Evolutionary conservation across 2,329 filamentous ascomycete genomes (phyloP).

Genomic region (Orbilia brochopaga): DNA sequence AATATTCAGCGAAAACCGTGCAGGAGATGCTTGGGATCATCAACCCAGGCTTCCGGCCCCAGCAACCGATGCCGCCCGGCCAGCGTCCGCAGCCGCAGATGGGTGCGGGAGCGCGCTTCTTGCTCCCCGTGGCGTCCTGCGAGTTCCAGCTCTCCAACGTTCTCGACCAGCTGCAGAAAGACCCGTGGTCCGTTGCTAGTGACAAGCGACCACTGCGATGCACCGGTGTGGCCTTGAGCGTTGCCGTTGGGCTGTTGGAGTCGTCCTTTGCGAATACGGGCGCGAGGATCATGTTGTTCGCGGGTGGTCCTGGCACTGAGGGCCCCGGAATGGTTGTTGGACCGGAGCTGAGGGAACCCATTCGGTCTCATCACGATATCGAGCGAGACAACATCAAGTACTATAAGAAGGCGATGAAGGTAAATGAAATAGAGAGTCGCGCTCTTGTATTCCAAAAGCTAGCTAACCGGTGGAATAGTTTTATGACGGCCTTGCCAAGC

Average conservation of each 20-base stretch:
- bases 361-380: constrained; percentile 97
- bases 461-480: constrained; percentile 65
- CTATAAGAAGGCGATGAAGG: constrained; percentile 98
- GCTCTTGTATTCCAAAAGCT: neutral
- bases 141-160: constrained; percentile 98
- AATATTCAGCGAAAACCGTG: constrained; percentile 98
- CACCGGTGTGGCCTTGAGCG: constrained; percentile 93
- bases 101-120: constrained; percentile 77
- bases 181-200: constrained; percentile 95
- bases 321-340: constrained; percentile 97
- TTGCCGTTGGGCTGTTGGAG: constrained; percentile 89
- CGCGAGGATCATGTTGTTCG: constrained; percentile 95
- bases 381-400: constrained; percentile 99
- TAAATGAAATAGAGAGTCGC: constrained; percentile 58
- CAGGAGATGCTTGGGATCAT: constrained; percentile 96
- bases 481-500: constrained; percentile 91
- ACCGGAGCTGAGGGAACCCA: constrained; percentile 91
- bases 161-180: constrained; percentile 91
- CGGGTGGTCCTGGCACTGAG: constrained; percentile 91
- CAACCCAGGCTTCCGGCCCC: constrained; percentile 74
- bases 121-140: constrained; percentile 91
- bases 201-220: constrained; percentile 89
- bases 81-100: constrained; percentile 74
- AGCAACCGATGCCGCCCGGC: constrained; percentile 65
- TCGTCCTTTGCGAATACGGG: constrained; percentile 95